Conservation (phyloP, 73 alveolate species). For the Paramecium tetraurelia region DNA sequence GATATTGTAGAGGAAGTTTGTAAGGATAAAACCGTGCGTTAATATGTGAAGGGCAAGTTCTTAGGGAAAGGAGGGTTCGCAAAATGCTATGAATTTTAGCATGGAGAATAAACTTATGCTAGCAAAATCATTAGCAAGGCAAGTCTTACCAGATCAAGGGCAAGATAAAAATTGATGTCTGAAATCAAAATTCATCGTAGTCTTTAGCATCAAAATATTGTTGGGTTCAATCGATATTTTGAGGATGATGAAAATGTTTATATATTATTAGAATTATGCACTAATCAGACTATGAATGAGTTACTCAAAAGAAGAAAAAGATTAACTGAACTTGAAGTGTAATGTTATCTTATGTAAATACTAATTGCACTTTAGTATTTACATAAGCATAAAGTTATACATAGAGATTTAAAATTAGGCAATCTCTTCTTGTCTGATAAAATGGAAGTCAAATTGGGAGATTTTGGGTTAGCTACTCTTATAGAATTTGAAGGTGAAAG, state of each 20-base stretch:
- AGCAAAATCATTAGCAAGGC: slow-evolving; percentile 91
- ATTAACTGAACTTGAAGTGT: slow-evolving; percentile 87
- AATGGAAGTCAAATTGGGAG: slow-evolving; percentile 94
- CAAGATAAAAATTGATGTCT: slow-evolving; percentile 85
- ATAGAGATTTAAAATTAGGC: slow-evolving; percentile 92
- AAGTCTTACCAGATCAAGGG: slow-evolving; percentile 85
- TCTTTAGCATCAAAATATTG: slow-evolving; percentile 82
- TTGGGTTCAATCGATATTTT: slow-evolving; percentile 87
- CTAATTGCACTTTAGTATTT: slow-evolving; percentile 78
- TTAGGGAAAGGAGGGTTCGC: slow-evolving; percentile 98
- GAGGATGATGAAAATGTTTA: slow-evolving; percentile 90
- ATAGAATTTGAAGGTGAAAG: slow-evolving; percentile 94
- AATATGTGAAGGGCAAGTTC: slow-evolving; percentile 67
- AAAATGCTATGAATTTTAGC: slow-evolving; percentile 85
- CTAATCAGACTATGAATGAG: slow-evolving; percentile 87
- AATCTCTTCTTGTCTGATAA: slow-evolving; percentile 82
- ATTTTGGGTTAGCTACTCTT: slow-evolving; percentile 91
- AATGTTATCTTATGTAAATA: slow-evolving; percentile 80
- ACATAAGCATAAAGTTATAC: slow-evolving; percentile 87
- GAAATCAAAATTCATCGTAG: slow-evolving; percentile 93
- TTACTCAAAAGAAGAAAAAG: slow-evolving; percentile 88
- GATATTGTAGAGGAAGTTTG: background rate
- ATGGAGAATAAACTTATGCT: slow-evolving; percentile 74
- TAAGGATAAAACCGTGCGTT: background rate
- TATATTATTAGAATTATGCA: slow-evolving; percentile 83